Evolutionary conservation across 2,329 filamentous ascomycete genomes (phyloP), one percentile per base, ranked within the genome.

Genomic region (Sarocladiaceae sp.): DNA sequence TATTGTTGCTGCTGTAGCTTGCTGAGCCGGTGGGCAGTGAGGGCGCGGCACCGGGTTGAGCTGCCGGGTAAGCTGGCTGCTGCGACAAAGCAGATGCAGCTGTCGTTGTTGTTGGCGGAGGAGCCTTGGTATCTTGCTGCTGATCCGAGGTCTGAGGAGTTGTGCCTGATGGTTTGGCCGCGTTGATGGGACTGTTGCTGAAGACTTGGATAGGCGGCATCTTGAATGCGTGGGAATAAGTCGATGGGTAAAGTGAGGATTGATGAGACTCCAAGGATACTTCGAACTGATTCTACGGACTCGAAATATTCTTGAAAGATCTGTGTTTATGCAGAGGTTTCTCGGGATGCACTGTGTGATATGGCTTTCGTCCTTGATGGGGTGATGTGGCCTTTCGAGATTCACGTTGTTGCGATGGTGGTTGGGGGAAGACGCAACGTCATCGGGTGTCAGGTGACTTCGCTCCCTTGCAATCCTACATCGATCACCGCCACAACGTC

Each of bases 151-250:
- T 78, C 50, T 73, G 59, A 21, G 73, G 68, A 16, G 72, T 74
- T 33, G 63, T 56, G 24, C 66, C 73, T 13, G 66, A 65, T 40
- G 76, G 66, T 61, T 78, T 80, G 47, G 71, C 64, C 29, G 74
- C 71, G 53, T 67, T 74, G 58, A 82, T 79, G 35, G 79, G 78
- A 57, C 75, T 79, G 45, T 73, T 60, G 27, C 69, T 73, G 60
- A 80, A 78, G 33, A 82, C 70, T 39, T 72, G 74, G 49, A 83
- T 73, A n/a, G 77, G 71, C 40, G 78, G 69, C 78, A 82, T 82
- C n/a, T 37, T 64, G 55, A 47, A 16, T 24, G 16, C n/a, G 13
- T 23, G 23, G 24, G 3, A 43, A 33, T 21, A 43, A 16, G 32
- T 27, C 13, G 19, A 44, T 33, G 19, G 23, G 11, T 24, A 19